Evolutionary conservation across 2,329 filamentous ascomycete species (phyloP).

Genomic region (Aspergillus texensis): DNA sequence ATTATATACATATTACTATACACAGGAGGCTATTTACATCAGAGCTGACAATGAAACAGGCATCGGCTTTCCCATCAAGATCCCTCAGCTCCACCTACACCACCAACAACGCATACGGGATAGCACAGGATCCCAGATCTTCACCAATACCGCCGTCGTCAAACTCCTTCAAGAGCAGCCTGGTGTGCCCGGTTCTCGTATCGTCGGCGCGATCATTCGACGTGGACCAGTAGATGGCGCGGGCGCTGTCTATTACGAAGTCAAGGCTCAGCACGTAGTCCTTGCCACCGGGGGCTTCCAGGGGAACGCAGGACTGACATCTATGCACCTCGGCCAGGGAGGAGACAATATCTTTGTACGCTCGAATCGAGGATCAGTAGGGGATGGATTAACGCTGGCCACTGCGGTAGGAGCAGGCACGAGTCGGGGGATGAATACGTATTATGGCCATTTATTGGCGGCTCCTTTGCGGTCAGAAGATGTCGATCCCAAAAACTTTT

Average conservation of each 20-base stretch:
- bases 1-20: neutral
- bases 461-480: conserved; percentile 26
- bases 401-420: conserved; percentile 25
- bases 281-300: conserved; percentile 33
- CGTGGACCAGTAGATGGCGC: conserved; percentile 1
- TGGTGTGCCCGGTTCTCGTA: conserved; percentile 22
- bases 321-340: conserved; percentile 24
- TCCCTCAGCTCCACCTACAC: conserved; percentile 23
- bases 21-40: neutral
- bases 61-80: conserved; percentile 31
- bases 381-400: conserved; percentile 29
- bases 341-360: conserved; percentile 32
- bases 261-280: conserved; percentile 25
- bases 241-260: conserved; percentile 14
- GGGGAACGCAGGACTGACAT: conserved; percentile 23
- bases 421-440: conserved; percentile 31
- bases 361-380: conserved; percentile 29
- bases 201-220: conserved; percentile 27
- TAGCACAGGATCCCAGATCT: conserved; percentile 21
- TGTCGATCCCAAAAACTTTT: conserved; percentile 27
- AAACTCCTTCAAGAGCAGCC: conserved; percentile 26
- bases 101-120: conserved; percentile 23
- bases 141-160: conserved; percentile 24
- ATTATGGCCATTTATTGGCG: conserved; percentile 31
- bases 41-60: conserved; percentile 11